These are phyloP conservation scores for Ophioceras dolichostomum DNA, from an alignment of 2,329 filamentous ascomycete species.

Conservation along the genomic window DNA sequence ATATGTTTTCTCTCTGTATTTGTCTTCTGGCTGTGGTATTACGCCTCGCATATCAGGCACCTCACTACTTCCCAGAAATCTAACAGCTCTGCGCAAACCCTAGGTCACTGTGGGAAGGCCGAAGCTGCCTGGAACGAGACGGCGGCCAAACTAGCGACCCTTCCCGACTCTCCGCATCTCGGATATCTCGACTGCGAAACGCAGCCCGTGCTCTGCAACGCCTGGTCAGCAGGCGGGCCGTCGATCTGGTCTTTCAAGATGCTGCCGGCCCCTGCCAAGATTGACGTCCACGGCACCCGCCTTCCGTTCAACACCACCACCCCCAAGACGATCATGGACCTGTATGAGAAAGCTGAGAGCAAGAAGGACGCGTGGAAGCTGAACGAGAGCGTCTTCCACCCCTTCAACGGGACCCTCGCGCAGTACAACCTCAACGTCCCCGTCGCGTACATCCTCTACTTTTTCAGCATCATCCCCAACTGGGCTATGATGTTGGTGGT, in stretches of 20 bases:
- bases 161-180: conserved; percentile 52
- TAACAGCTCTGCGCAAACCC: not conserved
- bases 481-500: conserved; percentile 71
- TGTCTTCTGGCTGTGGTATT: conserved; percentile 7
- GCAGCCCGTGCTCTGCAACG: conserved; percentile 63
- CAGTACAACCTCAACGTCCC: conserved; percentile 50
- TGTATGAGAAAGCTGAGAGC: conserved; percentile 38
- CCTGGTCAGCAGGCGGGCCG: conserved; percentile 55
- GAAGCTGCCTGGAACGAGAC: conserved; percentile 58
- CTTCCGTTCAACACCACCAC: conserved; percentile 61
- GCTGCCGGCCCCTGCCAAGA: conserved; percentile 49
- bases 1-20: not conserved
- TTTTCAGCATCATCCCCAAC: conserved; percentile 53
- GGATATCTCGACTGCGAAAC: conserved; percentile 62
- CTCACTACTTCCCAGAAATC: conserved; percentile 51
- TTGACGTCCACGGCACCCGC: conserved; percentile 51
- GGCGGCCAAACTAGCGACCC: conserved; percentile 47
- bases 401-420: conserved; percentile 56
- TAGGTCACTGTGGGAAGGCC: conserved; percentile 20
- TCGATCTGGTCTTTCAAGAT: conserved; percentile 56
- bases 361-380: conserved; percentile 25
- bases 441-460: conserved; percentile 56
- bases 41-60: conserved; percentile 23
- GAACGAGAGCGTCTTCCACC: conserved; percentile 60
- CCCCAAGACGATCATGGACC: conserved; percentile 46